These are phyloP conservation scores for Bretschneidera sinensis DNA, from an alignment of 345 rosid species.

Conservation along the genomic window DNA sequence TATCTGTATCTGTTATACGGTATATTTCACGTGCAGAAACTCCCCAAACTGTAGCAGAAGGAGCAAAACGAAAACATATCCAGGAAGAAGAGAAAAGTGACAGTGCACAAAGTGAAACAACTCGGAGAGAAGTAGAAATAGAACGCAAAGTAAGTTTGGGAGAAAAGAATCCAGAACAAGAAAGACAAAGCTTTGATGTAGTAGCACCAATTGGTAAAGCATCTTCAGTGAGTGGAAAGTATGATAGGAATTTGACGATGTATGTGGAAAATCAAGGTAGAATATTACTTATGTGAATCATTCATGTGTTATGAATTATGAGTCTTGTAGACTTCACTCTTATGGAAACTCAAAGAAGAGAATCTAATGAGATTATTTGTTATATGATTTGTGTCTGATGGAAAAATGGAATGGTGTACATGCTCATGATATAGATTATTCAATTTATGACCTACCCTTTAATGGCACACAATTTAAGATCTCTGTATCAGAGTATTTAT, in stretches of 20 bases:
- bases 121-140: conserved; percentile 12
- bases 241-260: conserved; percentile 13
- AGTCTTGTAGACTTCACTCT: not conserved
- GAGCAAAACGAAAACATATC: too few species aligned
- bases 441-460: not conserved
- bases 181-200: conserved; percentile 6
- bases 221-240: conserved; percentile 15
- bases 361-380: not conserved
- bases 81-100: conserved; percentile 14
- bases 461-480: too few species aligned
- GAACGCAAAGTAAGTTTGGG: conserved; percentile 8
- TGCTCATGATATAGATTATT: not conserved
- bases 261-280: conserved; percentile 26
- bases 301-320: not conserved
- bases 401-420: not conserved
- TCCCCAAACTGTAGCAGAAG: too few species aligned
- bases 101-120: conserved; percentile 12
- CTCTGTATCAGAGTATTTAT: not conserved
- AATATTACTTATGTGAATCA: not conserved
- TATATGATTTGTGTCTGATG: not conserved
- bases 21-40: too few species aligned
- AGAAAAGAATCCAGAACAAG: conserved; percentile 19
- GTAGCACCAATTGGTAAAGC: conserved; percentile 5
- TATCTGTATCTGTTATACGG: too few species aligned
- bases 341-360: conserved; percentile 5